A percentile compares a stretch with the other conserved stretches of the same genome.
Evolutionary conservation across 2,329 filamentous ascomycete genomes (phyloP).

Genomic region (Hymenoscyphus fructigenus): DNA sequence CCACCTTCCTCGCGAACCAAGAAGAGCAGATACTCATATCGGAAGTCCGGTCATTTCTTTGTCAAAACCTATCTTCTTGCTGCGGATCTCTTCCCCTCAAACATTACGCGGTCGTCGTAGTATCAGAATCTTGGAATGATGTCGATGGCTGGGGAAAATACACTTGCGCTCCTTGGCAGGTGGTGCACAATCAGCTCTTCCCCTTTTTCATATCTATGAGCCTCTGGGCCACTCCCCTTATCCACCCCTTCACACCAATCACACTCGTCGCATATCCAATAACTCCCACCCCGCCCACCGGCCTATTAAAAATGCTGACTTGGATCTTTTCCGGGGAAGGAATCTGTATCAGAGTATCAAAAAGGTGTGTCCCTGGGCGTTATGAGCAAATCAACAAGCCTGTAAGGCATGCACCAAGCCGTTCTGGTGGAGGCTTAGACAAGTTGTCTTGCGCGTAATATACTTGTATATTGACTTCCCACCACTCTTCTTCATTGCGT

Average conservation of each 20-base stretch:
- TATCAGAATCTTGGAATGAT: not conserved
- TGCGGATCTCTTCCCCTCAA: not conserved
- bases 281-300: not conserved
- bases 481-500: not conserved
- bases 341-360: not conserved
- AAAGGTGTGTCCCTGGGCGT: slow-evolving; percentile 3
- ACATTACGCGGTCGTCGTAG: not conserved
- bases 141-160: not conserved
- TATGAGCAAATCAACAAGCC: slow-evolving; percentile 4
- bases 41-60: not conserved
- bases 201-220: not conserved
- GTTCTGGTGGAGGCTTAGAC: slow-evolving; percentile 3
- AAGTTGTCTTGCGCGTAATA: not conserved
- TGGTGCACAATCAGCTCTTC: slow-evolving; percentile 1
- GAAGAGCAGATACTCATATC: not conserved
- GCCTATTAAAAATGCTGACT: not conserved
- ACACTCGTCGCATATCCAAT: not conserved
- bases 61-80: not conserved
- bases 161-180: not conserved
- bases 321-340: not conserved
- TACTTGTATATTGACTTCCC: not conserved
- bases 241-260: not conserved
- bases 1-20: not conserved
- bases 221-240: not conserved
- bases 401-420: not conserved